Conservation (phyloP, 2,329 filamentous ascomycete genomes). For the Alternaria burnsii region DNA sequence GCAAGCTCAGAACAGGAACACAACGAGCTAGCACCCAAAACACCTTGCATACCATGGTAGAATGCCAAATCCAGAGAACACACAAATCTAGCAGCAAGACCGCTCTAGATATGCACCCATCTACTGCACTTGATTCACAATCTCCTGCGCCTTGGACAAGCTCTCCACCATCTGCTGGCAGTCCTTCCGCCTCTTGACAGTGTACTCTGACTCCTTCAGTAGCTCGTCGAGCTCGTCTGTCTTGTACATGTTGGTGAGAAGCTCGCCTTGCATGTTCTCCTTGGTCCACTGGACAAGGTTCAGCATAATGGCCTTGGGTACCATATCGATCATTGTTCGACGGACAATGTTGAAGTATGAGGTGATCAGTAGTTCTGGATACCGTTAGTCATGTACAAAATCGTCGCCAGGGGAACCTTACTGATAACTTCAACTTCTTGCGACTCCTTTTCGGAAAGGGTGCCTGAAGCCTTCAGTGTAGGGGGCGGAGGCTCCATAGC, state of each 20-base stretch:
- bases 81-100: conserved; percentile 18
- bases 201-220: conserved; percentile 98
- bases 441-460: conserved; percentile 89
- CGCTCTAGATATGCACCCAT: conserved; percentile 4
- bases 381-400: conserved; percentile 25
- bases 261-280: conserved; percentile 97
- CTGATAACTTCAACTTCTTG: conserved; percentile 99
- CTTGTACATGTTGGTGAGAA: conserved; percentile 97
- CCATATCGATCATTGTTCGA: conserved; percentile 99
- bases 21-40: conserved; percentile 25
- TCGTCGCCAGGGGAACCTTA: conserved; percentile 57
- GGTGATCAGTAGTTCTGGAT: conserved; percentile 85
- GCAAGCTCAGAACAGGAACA: conserved; percentile 24
- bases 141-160: conserved; percentile 87
- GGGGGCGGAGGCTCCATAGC: conserved; percentile 97
- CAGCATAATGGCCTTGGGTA: conserved; percentile 98
- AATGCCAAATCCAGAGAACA: conserved; percentile 29
- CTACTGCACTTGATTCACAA: conserved; percentile 77
- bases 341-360: conserved; percentile 99
- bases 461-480: conserved; percentile 92
- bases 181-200: conserved; percentile 91
- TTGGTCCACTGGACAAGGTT: conserved; percentile 95
- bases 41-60: conserved; percentile 24
- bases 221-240: conserved; percentile 89
- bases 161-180: conserved; percentile 99